Evolutionary conservation across 2,329 filamentous ascomycete species (phyloP).

Genomic region (Fusarium sp.): DNA sequence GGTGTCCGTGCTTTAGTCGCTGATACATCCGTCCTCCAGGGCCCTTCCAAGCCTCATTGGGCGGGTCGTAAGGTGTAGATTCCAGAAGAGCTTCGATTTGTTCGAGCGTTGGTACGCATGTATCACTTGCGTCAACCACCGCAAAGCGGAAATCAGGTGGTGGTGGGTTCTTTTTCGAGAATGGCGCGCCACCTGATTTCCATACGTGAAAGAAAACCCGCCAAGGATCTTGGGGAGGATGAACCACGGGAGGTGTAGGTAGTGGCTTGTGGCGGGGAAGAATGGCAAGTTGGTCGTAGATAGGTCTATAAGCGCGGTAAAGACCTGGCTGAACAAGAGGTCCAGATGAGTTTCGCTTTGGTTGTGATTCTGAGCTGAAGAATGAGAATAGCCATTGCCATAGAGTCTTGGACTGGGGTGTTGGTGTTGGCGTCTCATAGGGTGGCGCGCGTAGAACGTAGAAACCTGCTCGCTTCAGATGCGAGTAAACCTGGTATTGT

Average conservation of each 20-base stretch:
- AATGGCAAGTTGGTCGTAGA: conserved; percentile 81
- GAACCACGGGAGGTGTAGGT: conserved; percentile 40
- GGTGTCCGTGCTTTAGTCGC: conserved; percentile 83
- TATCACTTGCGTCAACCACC: conserved; percentile 79
- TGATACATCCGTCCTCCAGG: conserved; percentile 72
- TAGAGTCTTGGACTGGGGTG: conserved; percentile 45
- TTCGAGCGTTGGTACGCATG: conserved; percentile 75
- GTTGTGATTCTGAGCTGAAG: conserved; percentile 45
- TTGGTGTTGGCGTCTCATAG: conserved; percentile 26
- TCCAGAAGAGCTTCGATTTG: conserved; percentile 78
- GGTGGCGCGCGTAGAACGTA: conserved; percentile 75
- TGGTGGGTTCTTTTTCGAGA: conserved; percentile 83
- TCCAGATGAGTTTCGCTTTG: conserved; percentile 54
- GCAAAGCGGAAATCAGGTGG: conserved; percentile 85
- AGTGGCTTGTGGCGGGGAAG: conserved; percentile 75
- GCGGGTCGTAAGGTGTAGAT: conserved; percentile 76
- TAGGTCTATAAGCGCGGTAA: conserved; percentile 72
- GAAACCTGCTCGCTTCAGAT: conserved; percentile 85
- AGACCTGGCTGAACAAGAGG: conserved; percentile 71
- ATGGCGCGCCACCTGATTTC: conserved; percentile 70
- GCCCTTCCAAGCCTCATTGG: conserved; percentile 48
- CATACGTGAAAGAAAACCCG: conserved; percentile 83
- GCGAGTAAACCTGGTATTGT: conserved; percentile 87
- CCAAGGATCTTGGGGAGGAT: conserved; percentile 64
- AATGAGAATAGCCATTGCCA: conserved; percentile 66